A percentile compares a stretch with the other conserved stretches of the same genome.
Evolutionary conservation across 371 early-diverging fungal genomes (phyloP).

Genomic region (Mucor circinelloides): DNA sequence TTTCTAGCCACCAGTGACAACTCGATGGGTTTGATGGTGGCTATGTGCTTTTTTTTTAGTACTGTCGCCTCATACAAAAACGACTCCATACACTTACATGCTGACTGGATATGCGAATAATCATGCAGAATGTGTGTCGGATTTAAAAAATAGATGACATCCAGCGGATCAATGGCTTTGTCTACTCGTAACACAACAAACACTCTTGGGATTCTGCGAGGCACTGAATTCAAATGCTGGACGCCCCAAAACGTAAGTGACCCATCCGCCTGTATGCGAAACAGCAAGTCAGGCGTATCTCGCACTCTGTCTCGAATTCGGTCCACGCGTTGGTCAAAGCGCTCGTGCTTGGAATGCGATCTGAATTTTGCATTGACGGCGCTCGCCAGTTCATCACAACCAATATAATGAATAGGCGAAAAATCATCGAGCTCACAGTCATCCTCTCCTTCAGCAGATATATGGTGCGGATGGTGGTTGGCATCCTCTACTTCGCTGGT

Average conservation of each 20-base stretch:
- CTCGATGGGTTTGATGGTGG: slow-evolving; percentile 71
- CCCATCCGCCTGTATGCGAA: slow-evolving; percentile 71
- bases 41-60: slow-evolving; percentile 24
- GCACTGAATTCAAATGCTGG: slow-evolving; percentile 66
- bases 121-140: slow-evolving; percentile 63
- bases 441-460: not conserved
- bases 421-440: slow-evolving; percentile 27
- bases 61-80: not conserved
- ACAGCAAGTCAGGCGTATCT: slow-evolving; percentile 81
- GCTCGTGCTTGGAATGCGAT: slow-evolving; percentile 31
- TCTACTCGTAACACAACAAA: slow-evolving; percentile 68
- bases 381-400: slow-evolving; percentile 54
- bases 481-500: slow-evolving; percentile 38
- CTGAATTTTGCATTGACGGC: slow-evolving; percentile 47
- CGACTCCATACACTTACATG: slow-evolving; percentile 28
- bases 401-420: slow-evolving; percentile 69
- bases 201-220: slow-evolving; percentile 69
- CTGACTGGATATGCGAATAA: slow-evolving; percentile 46
- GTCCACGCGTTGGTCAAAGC: slow-evolving; percentile 42
- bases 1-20: slow-evolving; percentile 64
- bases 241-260: slow-evolving; percentile 82
- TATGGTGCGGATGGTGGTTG: not conserved
- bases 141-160: slow-evolving; percentile 62
- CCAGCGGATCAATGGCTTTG: slow-evolving; percentile 57
- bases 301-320: slow-evolving; percentile 61